Evolutionary conservation across 768 basidiomycete species (phyloP).

Genomic region (Boletus tylopilopsis): DNA sequence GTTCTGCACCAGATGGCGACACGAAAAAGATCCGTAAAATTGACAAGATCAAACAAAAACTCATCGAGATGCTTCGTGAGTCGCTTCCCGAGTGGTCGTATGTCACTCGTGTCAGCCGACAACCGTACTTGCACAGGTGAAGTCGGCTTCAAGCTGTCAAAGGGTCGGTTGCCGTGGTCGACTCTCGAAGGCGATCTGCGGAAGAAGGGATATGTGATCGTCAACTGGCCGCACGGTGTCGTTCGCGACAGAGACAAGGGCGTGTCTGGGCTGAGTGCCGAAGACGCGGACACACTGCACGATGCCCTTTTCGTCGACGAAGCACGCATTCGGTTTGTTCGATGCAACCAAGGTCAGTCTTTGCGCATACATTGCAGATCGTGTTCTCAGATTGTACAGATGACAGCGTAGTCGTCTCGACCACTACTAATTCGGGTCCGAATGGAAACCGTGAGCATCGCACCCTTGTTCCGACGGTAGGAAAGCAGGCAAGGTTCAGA

Average conservation of each 20-base stretch:
- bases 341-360: background rate
- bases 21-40: too few relatives aligned
- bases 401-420: too few relatives aligned
- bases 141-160: background rate
- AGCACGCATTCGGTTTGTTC: background rate
- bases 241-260: background rate
- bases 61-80: too few relatives aligned
- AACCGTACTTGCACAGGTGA: background rate
- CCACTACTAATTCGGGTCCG: too few relatives aligned
- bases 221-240: background rate
- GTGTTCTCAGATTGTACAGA: too few relatives aligned
- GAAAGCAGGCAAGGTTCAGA: too few relatives aligned
- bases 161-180: background rate
- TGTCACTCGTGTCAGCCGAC: background rate
- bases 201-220: background rate
- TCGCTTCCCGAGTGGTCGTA: background rate
- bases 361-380: too few relatives aligned
- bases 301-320: background rate
- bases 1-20: too few relatives aligned
- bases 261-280: background rate
- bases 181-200: background rate
- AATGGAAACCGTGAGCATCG: too few relatives aligned
- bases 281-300: background rate
- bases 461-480: too few relatives aligned
- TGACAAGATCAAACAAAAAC: too few relatives aligned